Conservation (phyloP, 257 asterid species). For the Nicotiana tomentosiformis region DNA sequence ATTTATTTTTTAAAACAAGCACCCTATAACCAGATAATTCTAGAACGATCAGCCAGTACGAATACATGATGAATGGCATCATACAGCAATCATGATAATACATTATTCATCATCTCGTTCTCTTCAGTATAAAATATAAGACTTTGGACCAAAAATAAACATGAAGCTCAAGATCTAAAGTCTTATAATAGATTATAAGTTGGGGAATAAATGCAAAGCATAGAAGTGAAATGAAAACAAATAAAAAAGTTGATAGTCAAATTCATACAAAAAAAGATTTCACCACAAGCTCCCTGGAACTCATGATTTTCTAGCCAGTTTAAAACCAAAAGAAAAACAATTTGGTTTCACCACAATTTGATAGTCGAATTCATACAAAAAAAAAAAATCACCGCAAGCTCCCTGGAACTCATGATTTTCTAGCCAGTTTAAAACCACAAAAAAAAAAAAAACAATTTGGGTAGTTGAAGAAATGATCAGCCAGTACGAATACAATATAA, state of each 20-base stretch:
- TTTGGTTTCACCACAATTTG: no score
- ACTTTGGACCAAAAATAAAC: background rate
- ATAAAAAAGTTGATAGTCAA: background rate
- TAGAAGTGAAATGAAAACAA: background rate
- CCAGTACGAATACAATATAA: slow-evolving; percentile 8
- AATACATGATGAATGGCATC: slow-evolving; percentile 7
- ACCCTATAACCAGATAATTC: background rate
- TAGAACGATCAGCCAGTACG: slow-evolving; percentile 14
- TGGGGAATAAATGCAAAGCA: background rate
- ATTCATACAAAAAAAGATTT: background rate
- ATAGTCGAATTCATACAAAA: background rate
- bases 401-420: background rate
- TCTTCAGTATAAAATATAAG: background rate
- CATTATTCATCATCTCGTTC: slow-evolving; percentile 2
- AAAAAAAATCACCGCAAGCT: background rate
- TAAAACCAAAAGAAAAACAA: background rate
- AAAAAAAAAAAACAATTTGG: background rate
- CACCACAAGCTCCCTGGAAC: background rate
- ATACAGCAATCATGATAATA: slow-evolving; percentile 23
- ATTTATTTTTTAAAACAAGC: background rate
- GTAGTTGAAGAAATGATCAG: background rate
- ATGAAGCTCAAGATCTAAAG: background rate
- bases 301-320: background rate
- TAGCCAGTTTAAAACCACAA: background rate
- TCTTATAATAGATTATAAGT: background rate